Evolutionary conservation across 139 green algal genomes (phyloP), one percentile per base, ranked within the genome.

Genomic region (Tetraselmis chui): DNA sequence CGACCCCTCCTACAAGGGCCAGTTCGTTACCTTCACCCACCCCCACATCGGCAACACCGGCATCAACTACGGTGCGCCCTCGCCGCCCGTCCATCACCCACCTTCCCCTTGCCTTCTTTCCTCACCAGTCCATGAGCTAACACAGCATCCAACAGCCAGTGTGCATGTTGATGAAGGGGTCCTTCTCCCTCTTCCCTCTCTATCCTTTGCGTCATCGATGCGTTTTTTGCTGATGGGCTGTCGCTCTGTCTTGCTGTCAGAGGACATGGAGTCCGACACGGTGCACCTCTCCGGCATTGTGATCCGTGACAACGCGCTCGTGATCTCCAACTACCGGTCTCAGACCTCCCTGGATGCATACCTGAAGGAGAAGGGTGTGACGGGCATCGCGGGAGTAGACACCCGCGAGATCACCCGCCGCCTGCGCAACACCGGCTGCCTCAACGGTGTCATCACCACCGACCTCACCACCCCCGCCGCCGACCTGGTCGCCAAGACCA

Each of bases 1-100:
- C 0, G 97, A 99, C 84, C 97, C 97, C 1, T 95, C 86, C 75
- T 99, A 99, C 91, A 96, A 97, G 83, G 96, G 96, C 67, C 95
- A 98, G 84, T 98, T 98, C 79, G 97, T 99, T 30, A 88, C 88
- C 1, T 99, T 99, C 93, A 99, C 97, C 18, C 92, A 94, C 82
- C 94, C 95, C 0, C 95, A 99, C 90, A 98, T 99, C 74, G 97
- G 97, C 77, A 99, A 99, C 84, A 93, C 96, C 18, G 97, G 97
- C 78, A 97, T 98, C 87, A 99, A 99, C 90, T 30, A 80, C 18
- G 92, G 93, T 95, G 81, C 59, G 85, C 23, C n/a, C 30, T 25
- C n/a, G n/a, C n/a, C n/a, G n/a, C n/a, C n/a, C n/a, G n/a, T n/a
- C n/a, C n/a, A n/a, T n/a, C n/a, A n/a, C n/a, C n/a, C n/a, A n/a